Evolutionary conservation across 2,329 filamentous ascomycete species (phyloP).

Genomic region (Gyromitra esculenta): DNA sequence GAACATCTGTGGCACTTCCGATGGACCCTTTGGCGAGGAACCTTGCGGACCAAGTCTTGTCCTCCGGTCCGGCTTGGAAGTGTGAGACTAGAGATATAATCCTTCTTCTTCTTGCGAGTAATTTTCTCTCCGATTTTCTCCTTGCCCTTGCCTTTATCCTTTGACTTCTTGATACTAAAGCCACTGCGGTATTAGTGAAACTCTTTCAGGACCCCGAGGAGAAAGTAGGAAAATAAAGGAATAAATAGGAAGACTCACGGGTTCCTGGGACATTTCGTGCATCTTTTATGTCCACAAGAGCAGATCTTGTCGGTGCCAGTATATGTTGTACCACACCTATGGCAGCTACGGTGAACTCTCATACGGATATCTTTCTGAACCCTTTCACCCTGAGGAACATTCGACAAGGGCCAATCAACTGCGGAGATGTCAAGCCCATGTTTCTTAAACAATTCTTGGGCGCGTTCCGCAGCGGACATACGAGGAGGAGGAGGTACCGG

Average conservation of each 20-base stretch:
- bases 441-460: constrained; percentile 60
- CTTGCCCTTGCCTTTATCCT: constrained; percentile 67
- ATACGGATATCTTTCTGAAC: constrained; percentile 81
- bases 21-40: constrained; percentile 76
- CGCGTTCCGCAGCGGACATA: constrained; percentile 59
- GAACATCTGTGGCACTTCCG: constrained; percentile 80
- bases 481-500: constrained; percentile 44
- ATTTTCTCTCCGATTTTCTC: constrained; percentile 60
- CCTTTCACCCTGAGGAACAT: constrained; percentile 64
- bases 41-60: constrained; percentile 77
- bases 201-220: background rate
- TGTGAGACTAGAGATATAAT: constrained; percentile 63
- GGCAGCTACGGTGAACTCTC: constrained; percentile 81
- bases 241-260: constrained; percentile 62
- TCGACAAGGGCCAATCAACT: constrained; percentile 57
- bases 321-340: constrained; percentile 80
- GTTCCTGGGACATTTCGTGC: constrained; percentile 80
- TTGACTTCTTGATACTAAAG: constrained; percentile 57
- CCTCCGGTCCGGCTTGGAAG: constrained; percentile 73
- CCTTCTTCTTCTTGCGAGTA: constrained; percentile 53
- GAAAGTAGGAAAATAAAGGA: background rate
- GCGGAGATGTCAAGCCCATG: constrained; percentile 60
- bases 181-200: constrained; percentile 3
- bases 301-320: constrained; percentile 74
- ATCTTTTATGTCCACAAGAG: constrained; percentile 80